These are phyloP conservation scores for Prunus fruticosa DNA, from an alignment of 306 rosid species.

Conservation along the genomic window DNA sequence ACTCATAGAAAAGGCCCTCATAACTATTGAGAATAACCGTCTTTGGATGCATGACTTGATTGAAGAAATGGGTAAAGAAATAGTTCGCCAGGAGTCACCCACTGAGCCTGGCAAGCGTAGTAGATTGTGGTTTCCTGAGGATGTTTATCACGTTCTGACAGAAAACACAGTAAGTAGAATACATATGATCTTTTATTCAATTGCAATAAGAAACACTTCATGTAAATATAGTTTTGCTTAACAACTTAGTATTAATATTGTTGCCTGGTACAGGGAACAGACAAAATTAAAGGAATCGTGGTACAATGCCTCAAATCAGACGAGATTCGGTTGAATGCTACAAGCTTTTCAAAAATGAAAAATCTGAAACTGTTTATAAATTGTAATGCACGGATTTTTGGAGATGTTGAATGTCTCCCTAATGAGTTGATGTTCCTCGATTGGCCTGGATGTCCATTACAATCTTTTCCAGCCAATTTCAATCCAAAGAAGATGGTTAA, in stretches of 20 bases:
- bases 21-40: background rate
- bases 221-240: background rate
- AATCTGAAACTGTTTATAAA: background rate
- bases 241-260: background rate
- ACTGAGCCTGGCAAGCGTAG: background rate
- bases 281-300: conserved; percentile 18
- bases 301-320: background rate
- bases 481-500: background rate
- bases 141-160: background rate
- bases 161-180: background rate
- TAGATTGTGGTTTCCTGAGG: background rate
- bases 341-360: conserved; percentile 13
- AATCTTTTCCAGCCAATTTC: conserved; percentile 16
- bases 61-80: background rate
- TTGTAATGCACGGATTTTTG: background rate
- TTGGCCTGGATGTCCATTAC: conserved; percentile 12
- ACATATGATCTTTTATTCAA: too few species aligned
- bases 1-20: background rate
- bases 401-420: conserved; percentile 10
- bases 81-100: background rate
- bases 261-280: conserved; percentile 27
- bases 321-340: background rate
- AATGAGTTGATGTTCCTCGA: background rate
- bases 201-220: too few species aligned
- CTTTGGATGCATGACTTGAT: conserved; percentile 1